Evolutionary conservation across 768 basidiomycete genomes (phyloP), one percentile per base, ranked within the genome.

Genomic region (Lentinula sp.): DNA sequence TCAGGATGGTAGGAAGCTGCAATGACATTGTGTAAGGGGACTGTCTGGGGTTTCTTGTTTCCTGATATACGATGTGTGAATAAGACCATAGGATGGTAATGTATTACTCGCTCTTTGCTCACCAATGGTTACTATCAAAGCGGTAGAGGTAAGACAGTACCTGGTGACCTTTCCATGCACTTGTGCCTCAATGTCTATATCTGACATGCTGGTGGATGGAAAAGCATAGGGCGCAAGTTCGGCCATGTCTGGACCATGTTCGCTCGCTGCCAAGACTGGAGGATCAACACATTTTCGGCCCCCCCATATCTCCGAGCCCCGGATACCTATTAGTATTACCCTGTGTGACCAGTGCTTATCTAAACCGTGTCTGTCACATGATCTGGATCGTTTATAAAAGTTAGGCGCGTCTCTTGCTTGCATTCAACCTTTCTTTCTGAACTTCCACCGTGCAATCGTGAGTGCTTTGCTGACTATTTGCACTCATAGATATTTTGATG

Each of bases 1-100:
- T 72, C 70, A 8, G 71, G 67, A 54, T 72, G 67, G 33, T 80
- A 69, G 36, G 71, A 75, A 1, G 84, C 85, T 59, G 77, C 77
- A 18, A 93, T 69, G 55, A 93, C 79, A 63, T 87, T 79, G 36
- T 77, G 76, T 45, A 80, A 62, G 45, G 80, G 74, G 55, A 79
- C 65, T 43, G 76, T 67, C 1, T 70, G 58, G 12, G 20, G 15
- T 9, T 50, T 59, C 8, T 49, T 43, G 57, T 49, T 46, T 18
- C 55, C 55, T 56, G 7, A 10, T 23, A 20, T 20, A 18, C 18
- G 4, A 16, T 20, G n/a, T 9, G 10, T 23, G 5, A 20, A 16
- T 42, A 32, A 3, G 2, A 28, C 66, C 0, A 62, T 52, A 28
- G 28, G 28, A 28, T 28, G 28, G 10, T 16, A 42, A 59, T 41